phyloP scores from a whole-genome alignment of 2,329 filamentous ascomycete species.

The Geosmithia flava region DNA sequence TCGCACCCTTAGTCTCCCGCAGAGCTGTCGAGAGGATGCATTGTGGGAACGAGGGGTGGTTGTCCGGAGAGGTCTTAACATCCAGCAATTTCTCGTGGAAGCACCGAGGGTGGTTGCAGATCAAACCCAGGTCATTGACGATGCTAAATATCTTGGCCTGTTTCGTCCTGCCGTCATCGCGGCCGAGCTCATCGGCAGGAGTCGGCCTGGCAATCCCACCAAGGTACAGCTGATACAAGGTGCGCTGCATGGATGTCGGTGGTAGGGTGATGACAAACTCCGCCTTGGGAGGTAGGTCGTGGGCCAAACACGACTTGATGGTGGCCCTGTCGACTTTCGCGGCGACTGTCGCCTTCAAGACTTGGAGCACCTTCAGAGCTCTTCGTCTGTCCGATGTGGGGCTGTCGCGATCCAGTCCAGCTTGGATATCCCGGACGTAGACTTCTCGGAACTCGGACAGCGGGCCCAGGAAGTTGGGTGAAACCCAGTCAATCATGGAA shows the following conservation, averaged over 20 bases:
- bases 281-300: constrained; percentile 59
- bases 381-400: constrained; percentile 36
- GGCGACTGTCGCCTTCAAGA: constrained; percentile 58
- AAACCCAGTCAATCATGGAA: constrained; percentile 79
- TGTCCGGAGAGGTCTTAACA: constrained; percentile 3
- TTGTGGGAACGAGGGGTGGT: constrained; percentile 9
- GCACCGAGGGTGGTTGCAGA: constrained; percentile 40
- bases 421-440: constrained; percentile 63
- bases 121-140: constrained; percentile 25
- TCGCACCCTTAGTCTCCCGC: constrained; percentile 23
- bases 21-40: constrained; percentile 14
- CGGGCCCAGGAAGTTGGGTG: constrained; percentile 64
- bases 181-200: background rate
- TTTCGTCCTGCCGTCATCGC: background rate
- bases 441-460: constrained; percentile 53
- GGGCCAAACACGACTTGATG: constrained; percentile 47
- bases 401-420: constrained; percentile 59
- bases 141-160: constrained; percentile 19
- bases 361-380: constrained; percentile 54
- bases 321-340: constrained; percentile 71
- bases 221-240: constrained; percentile 45
- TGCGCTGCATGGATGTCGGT: constrained; percentile 51
- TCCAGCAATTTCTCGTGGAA: constrained; percentile 22
- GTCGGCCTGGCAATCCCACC: constrained; percentile 3
- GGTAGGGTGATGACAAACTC: constrained; percentile 74